Evolutionary conservation across 805 yeast genomes (phyloP).

Genomic region (Zygosaccharomyces gambellarensis): DNA sequence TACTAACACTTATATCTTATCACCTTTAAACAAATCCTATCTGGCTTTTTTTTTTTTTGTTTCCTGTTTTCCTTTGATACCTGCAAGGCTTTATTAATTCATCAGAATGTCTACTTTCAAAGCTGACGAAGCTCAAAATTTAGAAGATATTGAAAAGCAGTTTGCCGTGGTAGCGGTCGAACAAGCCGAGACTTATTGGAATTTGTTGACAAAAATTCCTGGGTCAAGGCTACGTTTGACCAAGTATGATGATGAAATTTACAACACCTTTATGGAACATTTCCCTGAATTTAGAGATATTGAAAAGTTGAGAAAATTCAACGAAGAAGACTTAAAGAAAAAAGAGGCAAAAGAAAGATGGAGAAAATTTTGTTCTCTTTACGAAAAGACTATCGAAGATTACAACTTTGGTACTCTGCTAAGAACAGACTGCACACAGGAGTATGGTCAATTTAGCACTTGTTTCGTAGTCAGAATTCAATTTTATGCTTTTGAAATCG

Average conservation of each 20-base stretch:
- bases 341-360: constrained; percentile 78
- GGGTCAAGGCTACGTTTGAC: constrained; percentile 79
- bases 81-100: neutral
- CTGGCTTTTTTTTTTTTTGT: too few relatives aligned
- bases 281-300: constrained; percentile 86
- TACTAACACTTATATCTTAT: neutral
- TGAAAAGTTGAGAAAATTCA: constrained; percentile 49
- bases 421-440: constrained; percentile 65
- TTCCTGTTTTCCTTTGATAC: neutral
- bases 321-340: constrained; percentile 80
- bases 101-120: constrained; percentile 42
- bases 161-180: constrained; percentile 96
- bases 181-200: constrained; percentile 95
- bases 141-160: constrained; percentile 94
- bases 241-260: constrained; percentile 65
- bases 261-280: constrained; percentile 50
- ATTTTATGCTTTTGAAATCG: constrained; percentile 90
- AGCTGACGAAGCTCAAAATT: constrained; percentile 89
- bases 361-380: constrained; percentile 80
- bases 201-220: constrained; percentile 60
- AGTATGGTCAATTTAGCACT: constrained; percentile 78
- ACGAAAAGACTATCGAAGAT: constrained; percentile 78
- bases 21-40: neutral
- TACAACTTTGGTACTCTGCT: constrained; percentile 92
- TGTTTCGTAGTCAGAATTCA: constrained; percentile 90